Evolutionary conservation across 768 basidiomycete genomes (phyloP).

Genomic region (Leccinum disarticulatum): DNA sequence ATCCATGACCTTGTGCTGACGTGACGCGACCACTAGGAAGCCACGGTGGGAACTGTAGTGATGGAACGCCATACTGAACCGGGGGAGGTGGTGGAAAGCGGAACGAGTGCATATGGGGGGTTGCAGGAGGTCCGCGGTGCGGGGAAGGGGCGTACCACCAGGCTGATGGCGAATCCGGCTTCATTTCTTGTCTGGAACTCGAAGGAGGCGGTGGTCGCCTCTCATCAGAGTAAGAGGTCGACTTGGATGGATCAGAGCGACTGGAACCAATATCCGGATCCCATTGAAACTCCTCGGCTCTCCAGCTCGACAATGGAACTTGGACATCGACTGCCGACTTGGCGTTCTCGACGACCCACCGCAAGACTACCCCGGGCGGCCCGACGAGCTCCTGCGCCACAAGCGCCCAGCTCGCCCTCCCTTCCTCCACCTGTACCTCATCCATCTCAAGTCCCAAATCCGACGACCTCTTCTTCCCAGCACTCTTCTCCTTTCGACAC

Average conservation of each 20-base stretch:
- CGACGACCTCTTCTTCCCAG: background rate
- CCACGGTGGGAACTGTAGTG: slow-evolving; percentile 16
- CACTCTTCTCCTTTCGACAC: background rate
- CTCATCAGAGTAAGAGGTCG: background rate
- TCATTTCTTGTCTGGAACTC: slow-evolving; percentile 5
- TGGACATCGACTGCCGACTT: background rate
- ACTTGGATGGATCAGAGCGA: background rate
- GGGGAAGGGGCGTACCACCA: slow-evolving; percentile 13
- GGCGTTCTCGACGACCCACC: slow-evolving; percentile 1
- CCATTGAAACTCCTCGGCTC: slow-evolving; percentile 13
- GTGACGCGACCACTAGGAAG: slow-evolving; percentile 12
- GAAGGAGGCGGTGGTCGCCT: slow-evolving; percentile 3
- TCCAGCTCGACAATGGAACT: background rate
- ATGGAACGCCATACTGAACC: slow-evolving; percentile 13
- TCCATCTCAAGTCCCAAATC: slow-evolving; percentile 16
- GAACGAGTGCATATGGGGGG: slow-evolving; percentile 5
- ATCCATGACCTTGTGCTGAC: slow-evolving; percentile 19
- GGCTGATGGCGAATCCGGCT: slow-evolving; percentile 11
- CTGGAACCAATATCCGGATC: slow-evolving; percentile 8
- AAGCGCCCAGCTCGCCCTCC: slow-evolving; percentile 20
- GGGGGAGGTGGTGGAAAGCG: slow-evolving; percentile 16
- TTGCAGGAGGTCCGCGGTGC: slow-evolving; percentile 8
- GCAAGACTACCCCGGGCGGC: slow-evolving; percentile 12
- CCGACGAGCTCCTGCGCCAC: slow-evolving; percentile 24
- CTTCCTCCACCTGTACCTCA: slow-evolving; percentile 27